These are phyloP conservation scores for Fusarium sacchari DNA, from an alignment of 2,329 filamentous ascomycete species.

Conservation along the genomic window DNA sequence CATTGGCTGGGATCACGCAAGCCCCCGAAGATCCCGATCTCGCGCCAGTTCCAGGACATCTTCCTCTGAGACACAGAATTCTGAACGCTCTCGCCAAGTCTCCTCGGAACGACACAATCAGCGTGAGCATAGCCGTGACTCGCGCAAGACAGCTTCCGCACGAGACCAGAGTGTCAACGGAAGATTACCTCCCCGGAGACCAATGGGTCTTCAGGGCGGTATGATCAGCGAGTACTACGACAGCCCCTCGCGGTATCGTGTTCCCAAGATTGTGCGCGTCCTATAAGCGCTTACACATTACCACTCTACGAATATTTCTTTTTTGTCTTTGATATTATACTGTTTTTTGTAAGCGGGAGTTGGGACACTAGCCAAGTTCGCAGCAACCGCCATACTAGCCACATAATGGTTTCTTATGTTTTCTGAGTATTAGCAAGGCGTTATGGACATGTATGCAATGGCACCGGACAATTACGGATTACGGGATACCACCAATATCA, in stretches of 20 bases:
- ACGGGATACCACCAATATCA: conserved; percentile 25
- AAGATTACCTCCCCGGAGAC: conserved; percentile 14
- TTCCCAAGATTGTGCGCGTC: conserved; percentile 37
- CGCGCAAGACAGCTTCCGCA: conserved; percentile 12
- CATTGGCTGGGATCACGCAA: conserved; percentile 20
- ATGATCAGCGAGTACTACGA: conserved; percentile 40
- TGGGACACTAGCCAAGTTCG: conserved; percentile 4
- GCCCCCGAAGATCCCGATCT: conserved; percentile 21
- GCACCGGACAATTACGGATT: conserved; percentile 25
- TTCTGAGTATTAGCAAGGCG: conserved; percentile 33
- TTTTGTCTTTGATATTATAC: conserved; percentile 2
- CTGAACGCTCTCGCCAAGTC: conserved; percentile 28
- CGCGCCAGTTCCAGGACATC: conserved; percentile 31
- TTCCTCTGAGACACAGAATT: conserved; percentile 23
- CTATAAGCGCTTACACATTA: conserved; percentile 8
- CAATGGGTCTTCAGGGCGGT: conserved; percentile 22
- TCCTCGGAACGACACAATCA: conserved; percentile 27
- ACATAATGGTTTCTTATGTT: conserved; percentile 1
- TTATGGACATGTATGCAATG: conserved; percentile 21
- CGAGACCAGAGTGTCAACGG: conserved; percentile 22
- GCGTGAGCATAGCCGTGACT: conserved; percentile 28
- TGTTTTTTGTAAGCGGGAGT: conserved; percentile 13
- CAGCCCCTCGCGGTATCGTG: conserved; percentile 36
- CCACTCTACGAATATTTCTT: conserved; percentile 10
- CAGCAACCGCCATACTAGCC: conserved; percentile 25